These are phyloP conservation scores for Arthroderma sp. DNA, from an alignment of 2,329 filamentous ascomycete genomes.

Conservation along the genomic window DNA sequence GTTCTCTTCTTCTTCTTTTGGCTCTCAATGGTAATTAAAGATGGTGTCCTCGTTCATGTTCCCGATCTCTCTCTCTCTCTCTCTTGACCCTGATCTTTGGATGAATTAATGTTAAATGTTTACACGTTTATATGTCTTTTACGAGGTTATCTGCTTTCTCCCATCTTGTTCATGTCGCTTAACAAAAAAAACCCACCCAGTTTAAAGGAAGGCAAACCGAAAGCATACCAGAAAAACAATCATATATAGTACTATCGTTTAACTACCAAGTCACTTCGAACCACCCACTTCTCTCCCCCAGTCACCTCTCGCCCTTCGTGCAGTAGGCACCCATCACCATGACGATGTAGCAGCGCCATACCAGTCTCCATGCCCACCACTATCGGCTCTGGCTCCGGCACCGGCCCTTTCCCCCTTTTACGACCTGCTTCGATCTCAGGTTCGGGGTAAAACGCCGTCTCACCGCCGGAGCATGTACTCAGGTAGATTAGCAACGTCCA, in stretches of 20 bases:
- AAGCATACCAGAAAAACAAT: neutral
- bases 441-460: constrained; percentile 83
- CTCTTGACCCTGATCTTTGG: neutral
- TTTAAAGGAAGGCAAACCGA: neutral
- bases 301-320: constrained; percentile 75
- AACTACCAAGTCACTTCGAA: constrained; percentile 62
- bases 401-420: constrained; percentile 28
- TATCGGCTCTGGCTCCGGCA: constrained; percentile 48
- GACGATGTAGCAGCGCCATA: constrained; percentile 73
- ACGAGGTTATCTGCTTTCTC: neutral
- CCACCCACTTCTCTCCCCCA: constrained; percentile 79
- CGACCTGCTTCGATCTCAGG: constrained; percentile 21
- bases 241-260: constrained; percentile 18
- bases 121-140: neutral
- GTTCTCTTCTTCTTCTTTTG: neutral
- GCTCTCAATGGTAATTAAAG: neutral
- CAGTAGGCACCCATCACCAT: constrained; percentile 78
- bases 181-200: too few relatives aligned
- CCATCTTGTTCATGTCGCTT: too few relatives aligned
- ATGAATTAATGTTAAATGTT: neutral
- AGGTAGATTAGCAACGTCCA: constrained; percentile 88
- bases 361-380: constrained; percentile 68
- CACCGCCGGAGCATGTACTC: constrained; percentile 71
- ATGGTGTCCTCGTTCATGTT: too few relatives aligned
- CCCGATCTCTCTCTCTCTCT: too few relatives aligned